A percentile compares a stretch with the other conserved stretches of the same genome.
phyloP scores from a whole-genome alignment of 2,329 filamentous ascomycete species.

The Penicillium sp. region DNA sequence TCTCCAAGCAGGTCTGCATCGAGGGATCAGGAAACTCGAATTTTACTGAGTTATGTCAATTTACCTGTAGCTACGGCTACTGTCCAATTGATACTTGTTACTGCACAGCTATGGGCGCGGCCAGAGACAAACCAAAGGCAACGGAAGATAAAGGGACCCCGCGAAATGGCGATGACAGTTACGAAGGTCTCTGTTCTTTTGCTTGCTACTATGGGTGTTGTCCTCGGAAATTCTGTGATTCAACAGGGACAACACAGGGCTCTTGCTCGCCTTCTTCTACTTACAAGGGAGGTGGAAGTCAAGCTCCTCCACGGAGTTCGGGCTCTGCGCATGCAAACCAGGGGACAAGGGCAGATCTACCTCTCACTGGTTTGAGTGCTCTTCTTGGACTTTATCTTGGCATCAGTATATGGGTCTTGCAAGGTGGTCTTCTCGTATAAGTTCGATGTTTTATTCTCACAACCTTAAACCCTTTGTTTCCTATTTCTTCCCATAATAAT shows the following conservation, averaged over 20 bases:
- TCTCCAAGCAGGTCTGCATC: conserved; percentile 15
- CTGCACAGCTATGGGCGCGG: conserved; percentile 15
- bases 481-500: no score
- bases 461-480: no score
- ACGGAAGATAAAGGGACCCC: conserved; percentile 11
- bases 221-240: neutral
- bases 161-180: conserved; percentile 10
- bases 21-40: conserved; percentile 9
- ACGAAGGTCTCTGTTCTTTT: conserved; percentile 16
- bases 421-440: neutral
- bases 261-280: neutral
- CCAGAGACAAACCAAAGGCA: conserved; percentile 5
- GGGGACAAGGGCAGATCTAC: neutral
- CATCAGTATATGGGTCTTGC: neutral
- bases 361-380: neutral
- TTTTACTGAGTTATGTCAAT: conserved; percentile 12
- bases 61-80: conserved; percentile 16
- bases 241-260: neutral
- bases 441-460: neutral
- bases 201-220: conserved; percentile 18
- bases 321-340: neutral
- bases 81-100: conserved; percentile 17
- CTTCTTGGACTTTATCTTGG: neutral
- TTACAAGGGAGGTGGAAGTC: neutral
- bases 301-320: neutral